phyloP scores from a whole-genome alignment of 768 basidiomycete genomes.

The Imleria badia region DNA sequence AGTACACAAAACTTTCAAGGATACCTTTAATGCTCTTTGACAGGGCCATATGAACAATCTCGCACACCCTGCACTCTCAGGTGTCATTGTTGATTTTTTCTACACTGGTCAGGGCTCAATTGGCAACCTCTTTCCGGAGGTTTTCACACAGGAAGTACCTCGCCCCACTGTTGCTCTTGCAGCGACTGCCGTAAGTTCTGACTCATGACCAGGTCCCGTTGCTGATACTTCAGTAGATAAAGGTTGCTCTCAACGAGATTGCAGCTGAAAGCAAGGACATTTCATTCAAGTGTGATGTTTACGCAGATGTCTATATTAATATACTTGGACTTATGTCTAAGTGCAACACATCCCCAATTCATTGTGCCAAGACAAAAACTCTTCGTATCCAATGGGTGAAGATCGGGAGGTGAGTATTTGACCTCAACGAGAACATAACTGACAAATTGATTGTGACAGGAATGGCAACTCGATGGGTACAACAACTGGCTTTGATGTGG shows the following conservation, averaged over 20 bases:
- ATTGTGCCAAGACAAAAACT: too few species aligned
- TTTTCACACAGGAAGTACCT: neutral
- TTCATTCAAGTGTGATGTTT: neutral
- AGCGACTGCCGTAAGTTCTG: neutral
- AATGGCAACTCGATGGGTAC: too few species aligned
- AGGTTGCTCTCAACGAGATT: too few species aligned
- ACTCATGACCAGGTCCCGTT: neutral
- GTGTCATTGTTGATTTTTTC: too few species aligned
- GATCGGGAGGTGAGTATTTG: neutral
- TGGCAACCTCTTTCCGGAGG: neutral
- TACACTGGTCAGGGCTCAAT: neutral
- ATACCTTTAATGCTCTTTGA: neutral
- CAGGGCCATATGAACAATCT: neutral
- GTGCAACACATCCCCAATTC: too few species aligned
- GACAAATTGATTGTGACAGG: too few species aligned
- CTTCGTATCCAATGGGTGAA: neutral
- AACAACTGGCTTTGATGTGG: too few species aligned
- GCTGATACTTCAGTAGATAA: neutral
- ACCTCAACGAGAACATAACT: too few species aligned
- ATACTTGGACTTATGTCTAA: neutral
- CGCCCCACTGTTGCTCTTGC: neutral
- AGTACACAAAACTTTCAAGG: neutral
- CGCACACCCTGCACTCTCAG: neutral
- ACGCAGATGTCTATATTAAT: too few species aligned
- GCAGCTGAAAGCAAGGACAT: neutral